These are phyloP conservation scores for Neocatenulostroma microsporum DNA, from an alignment of 2,329 filamentous ascomycete genomes.

Conservation along the genomic window DNA sequence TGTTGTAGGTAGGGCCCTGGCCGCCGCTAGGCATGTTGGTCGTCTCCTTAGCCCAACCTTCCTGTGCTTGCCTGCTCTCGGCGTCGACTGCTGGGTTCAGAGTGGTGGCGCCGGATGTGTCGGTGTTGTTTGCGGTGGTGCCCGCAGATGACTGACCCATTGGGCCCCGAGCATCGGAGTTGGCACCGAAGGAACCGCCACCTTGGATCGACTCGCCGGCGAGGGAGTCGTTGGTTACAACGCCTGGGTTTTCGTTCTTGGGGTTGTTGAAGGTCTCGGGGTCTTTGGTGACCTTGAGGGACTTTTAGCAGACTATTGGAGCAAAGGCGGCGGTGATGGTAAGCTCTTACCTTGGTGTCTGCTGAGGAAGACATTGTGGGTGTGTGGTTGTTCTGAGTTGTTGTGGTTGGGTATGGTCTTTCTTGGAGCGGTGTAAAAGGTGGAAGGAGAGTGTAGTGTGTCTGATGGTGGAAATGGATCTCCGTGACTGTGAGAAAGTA, in stretches of 20 bases:
- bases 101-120: slow-evolving; percentile 46
- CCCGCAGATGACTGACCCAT: slow-evolving; percentile 44
- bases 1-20: slow-evolving; percentile 30
- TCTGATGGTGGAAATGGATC: neutral
- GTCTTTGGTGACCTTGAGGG: slow-evolving; percentile 37
- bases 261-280: slow-evolving; percentile 43
- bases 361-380: slow-evolving; percentile 7
- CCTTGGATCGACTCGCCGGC: slow-evolving; percentile 61
- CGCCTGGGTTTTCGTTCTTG: slow-evolving; percentile 55
- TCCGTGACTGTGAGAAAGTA: too few relatives aligned
- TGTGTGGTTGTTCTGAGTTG: neutral
- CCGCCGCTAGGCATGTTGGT: slow-evolving; percentile 18
- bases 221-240: slow-evolving; percentile 61
- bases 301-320: neutral
- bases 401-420: neutral
- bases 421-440: neutral
- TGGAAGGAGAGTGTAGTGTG: neutral
- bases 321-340: neutral
- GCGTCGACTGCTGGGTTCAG: slow-evolving; percentile 44
- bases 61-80: slow-evolving; percentile 37
- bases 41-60: slow-evolving; percentile 30
- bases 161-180: slow-evolving; percentile 50
- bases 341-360: slow-evolving; percentile 10
- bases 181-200: slow-evolving; percentile 52
- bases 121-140: slow-evolving; percentile 50